Evolutionary conservation across 306 rosid species (phyloP), one percentile per base, ranked within the genome.

Genomic region (Carpinus viminea): DNA sequence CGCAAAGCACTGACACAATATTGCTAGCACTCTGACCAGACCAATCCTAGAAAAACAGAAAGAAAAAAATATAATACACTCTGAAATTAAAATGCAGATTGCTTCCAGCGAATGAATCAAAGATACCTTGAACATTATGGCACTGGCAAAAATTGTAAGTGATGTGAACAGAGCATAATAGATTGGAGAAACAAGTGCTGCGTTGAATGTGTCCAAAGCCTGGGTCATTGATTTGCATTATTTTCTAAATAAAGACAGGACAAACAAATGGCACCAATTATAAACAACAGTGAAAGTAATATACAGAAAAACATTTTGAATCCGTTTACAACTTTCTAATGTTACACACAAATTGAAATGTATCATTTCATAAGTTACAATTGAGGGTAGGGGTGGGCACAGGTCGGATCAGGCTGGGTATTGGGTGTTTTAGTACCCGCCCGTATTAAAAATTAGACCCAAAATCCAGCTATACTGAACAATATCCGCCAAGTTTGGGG

Each of bases 101-200:
- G 17, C 24, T 18, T 66, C 15, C 54, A 54, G 13, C 34, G 83
- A 51, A 75, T 79, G 69, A 45, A 72, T 78, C 71, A 56, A 72
- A 76, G 78, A 74, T 83, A 91, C 98, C 99, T 93, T 95, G 61
- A 93, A 95, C 99, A 95, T 95, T 77, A 95, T 93, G 62, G 87
- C 90, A 55, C 97, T 91, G 75, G 98, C 99, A 28, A 93, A 86
- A 79, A 95, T 93, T 75, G 98, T 95, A 85, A 91, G 88, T 60
- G 94, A 72, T 65, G 97, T 95, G 92, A 93, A 95, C 91, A 95
- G 78, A 78, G 98, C 97, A 86, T 90, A 92, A 88, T 95, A 88
- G 74, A 95, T 92, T 2, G 98, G 97, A 48, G 98, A 93, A 81
- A 95, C 97, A 80, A 93, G 80, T 46, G 99, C 85, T 15, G 99